These are phyloP conservation scores for Talaromyces sp. DNA, from an alignment of 2,329 filamentous ascomycete genomes.

Conservation along the genomic window DNA sequence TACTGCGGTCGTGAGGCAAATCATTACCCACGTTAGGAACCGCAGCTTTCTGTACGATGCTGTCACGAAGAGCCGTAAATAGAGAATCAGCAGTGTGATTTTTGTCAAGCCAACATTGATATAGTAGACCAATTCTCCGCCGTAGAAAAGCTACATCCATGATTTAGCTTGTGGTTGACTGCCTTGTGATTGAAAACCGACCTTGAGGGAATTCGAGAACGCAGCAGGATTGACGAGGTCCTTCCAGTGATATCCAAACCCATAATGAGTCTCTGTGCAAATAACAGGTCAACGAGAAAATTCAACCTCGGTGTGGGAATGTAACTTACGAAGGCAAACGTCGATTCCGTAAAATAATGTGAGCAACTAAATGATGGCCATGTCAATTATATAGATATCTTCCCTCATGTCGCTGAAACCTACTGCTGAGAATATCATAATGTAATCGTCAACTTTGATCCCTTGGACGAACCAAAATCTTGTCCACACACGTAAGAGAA, in stretches of 20 bases:
- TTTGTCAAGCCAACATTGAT: not conserved
- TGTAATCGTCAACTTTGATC: not conserved
- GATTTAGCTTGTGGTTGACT: not conserved
- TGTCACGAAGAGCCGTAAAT: not conserved
- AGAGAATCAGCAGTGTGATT: not conserved
- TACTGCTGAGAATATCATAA: not conserved
- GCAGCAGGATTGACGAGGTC: not conserved
- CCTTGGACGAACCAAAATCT: not conserved
- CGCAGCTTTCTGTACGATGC: not conserved
- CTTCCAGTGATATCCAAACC: not conserved
- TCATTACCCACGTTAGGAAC: not conserved
- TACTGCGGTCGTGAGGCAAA: not conserved
- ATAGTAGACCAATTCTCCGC: not conserved
- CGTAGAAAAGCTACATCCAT: constrained; percentile 8
- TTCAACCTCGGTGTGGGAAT: not conserved
- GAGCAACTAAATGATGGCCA: not conserved
- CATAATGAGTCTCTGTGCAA: not conserved
- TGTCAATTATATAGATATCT: not conserved
- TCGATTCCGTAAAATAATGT: not conserved
- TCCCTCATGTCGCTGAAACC: not conserved
- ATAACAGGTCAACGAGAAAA: not conserved
- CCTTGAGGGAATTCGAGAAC: constrained; percentile 18
- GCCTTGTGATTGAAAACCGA: not conserved
- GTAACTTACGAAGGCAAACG: not conserved
- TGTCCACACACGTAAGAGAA: not conserved